Evolutionary conservation across 2,329 filamentous ascomycete species (phyloP), one percentile per base, ranked within the genome.

Genomic region (Leptosphaerulina australis): DNA sequence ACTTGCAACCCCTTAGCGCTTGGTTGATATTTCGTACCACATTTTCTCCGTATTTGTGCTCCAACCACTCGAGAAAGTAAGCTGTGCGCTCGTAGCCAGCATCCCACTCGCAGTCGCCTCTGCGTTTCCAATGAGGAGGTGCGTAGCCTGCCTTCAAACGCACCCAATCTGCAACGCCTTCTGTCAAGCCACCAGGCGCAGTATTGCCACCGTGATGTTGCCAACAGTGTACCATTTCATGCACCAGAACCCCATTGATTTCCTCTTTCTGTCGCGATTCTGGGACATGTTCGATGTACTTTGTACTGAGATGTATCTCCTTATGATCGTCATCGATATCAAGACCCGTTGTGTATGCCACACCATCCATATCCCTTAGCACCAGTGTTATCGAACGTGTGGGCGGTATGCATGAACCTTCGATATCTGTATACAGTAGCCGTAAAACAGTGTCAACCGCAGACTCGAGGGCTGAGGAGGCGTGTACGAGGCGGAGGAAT

Each of bases 151-250:
- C 86, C 57, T 84, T 85, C 53, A 97, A 76, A 2, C 93, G 83
- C 18, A 97, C 92, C 83, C 90, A 97, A 74, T 97, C 94, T 15
- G 93, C 93, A 44, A 97, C 84, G 0, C 93, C 93, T 73, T 97
- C 93, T 47, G 96, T 87, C 36, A 97, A 74, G 0, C 94, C 94
- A 0, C 87, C 87, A 2, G 76, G 72, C 33, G 84, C 76, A 4
- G 74, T 75, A 0, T 76, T 78, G 8, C 72, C 76, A 2, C 80
- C 88, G 62, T 90, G 87, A 74, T 90, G 88, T 73, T 97, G 93
- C 75, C 88, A 95, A 75, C 91, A 97, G 76, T 97, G 94, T 11
- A 97, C 93, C 55, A 97, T 86, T 74, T 97, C 93, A 70, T 97
- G 93, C 1, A 88, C 88, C 15, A 97, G 73, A 0, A 97, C 91